Base-by-base conservation (phyloP, 495 filamentous ascomycete genomes). In the Coniosporium apollinis region DNA sequence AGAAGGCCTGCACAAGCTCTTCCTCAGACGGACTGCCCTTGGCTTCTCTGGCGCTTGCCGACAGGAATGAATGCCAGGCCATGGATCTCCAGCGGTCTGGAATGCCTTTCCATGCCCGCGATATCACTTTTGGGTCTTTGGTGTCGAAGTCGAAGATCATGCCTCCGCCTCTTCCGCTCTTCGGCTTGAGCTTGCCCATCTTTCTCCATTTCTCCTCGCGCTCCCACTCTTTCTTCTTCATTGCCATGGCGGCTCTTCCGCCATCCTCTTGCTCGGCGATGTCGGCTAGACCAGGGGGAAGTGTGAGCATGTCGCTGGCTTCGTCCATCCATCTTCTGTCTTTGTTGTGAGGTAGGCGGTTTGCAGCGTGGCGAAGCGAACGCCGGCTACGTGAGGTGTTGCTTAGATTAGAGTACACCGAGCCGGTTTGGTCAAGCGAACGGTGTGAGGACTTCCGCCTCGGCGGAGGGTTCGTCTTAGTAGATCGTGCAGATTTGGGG, bases 71-170 rank as follows among this genome's bases (percentile, higher is more conserved):
- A 54, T 84, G 82, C 89, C 89, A 99, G 8, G 91, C 89, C 4
- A 82, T 81, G 19, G 79, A 67, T 16, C 89, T 74, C 89, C 89
- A 99, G 42, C 83, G 74, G 57, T 99, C 89, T 2, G 89, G 89
- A 40, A 99, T 93, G 22, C 89, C 89, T 58, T 99, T 99, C 89
- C 89, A 99, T 2, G 82, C 84, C 19, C 89, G 70, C 37, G 83
- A 76, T 30, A 94, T 79, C 11, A 99, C 56, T 51, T 94, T 97
- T 9, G 82, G 67, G 44, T 82, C 80, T 30, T 64, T 71, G 10
- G 70, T 72, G 54, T 94, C 83, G 51, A 97, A 97, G 19, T 84
- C 79, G 50, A 93, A 96, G 19, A 71, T 67, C 73, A 83, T 89
- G 15, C 85, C 87, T 20, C 82, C 78, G 31, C 87, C 83, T 39